Percentiles rank a stretch among this genome's conserved stretches.
Conservation (phyloP, 495 filamentous ascomycete species). For the Penicillium nucicola region DNA sequence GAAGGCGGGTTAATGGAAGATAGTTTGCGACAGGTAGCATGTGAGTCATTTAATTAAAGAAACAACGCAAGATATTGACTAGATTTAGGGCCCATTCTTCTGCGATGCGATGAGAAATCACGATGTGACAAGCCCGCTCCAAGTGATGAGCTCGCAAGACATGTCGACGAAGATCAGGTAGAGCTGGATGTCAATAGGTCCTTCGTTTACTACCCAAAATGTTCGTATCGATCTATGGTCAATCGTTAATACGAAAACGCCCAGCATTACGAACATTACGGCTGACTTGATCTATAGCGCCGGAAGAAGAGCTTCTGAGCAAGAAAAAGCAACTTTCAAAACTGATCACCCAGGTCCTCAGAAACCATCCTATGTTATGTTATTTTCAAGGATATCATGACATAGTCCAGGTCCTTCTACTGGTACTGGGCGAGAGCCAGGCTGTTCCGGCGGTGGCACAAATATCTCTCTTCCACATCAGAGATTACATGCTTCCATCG, state of each 20-base stretch:
- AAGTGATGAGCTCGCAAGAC: conserved; percentile 59
- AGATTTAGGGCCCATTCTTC: conserved; percentile 69
- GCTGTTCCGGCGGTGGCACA: conserved; percentile 60
- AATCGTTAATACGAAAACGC: not conserved
- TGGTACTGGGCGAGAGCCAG: conserved; percentile 67
- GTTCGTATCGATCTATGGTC: conserved; percentile 42
- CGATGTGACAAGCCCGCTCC: conserved; percentile 18
- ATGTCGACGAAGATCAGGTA: conserved; percentile 86
- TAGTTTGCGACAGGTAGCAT: conserved; percentile 74
- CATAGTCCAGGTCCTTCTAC: conserved; percentile 92
- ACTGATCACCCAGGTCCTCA: conserved; percentile 72
- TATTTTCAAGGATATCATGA: conserved; percentile 99
- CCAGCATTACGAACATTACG: not conserved
- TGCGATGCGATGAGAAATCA: conserved; percentile 51
- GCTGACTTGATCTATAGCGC: conserved; percentile 18
- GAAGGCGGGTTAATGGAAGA: conserved; percentile 77
- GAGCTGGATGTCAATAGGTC: conserved; percentile 87
- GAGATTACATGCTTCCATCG: conserved; percentile 95
- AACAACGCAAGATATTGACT: not conserved
- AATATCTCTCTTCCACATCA: conserved; percentile 82
- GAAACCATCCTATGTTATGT: conserved; percentile 78
- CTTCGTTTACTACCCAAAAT: conserved; percentile 93
- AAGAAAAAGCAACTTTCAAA: conserved; percentile 70
- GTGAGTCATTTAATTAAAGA: conserved; percentile 53
- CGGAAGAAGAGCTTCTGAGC: conserved; percentile 56